A percentile compares a stretch with the other conserved stretches of the same genome.
These are phyloP conservation scores for Pouteria glomerata DNA, from an alignment of 148 eudicot species.

Conservation along the genomic window DNA sequence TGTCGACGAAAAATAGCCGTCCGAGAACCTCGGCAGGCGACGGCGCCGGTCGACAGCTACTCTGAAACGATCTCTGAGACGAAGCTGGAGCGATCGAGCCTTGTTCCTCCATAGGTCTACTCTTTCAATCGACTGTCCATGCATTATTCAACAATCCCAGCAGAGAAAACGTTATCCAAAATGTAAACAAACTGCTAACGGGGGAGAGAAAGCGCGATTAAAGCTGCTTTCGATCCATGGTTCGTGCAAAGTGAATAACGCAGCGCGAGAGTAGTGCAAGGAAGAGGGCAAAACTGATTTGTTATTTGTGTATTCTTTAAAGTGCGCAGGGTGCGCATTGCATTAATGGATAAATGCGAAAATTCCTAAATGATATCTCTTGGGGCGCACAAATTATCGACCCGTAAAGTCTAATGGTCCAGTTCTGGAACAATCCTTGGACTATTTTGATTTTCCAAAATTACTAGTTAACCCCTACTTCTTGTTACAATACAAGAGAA, in stretches of 20 bases:
- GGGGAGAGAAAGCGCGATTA: background rate
- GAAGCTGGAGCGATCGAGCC: constrained; percentile 40
- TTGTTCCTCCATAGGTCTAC: constrained; percentile 39
- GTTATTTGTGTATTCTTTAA: background rate
- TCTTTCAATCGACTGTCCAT: constrained; percentile 31
- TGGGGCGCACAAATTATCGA: too few species aligned
- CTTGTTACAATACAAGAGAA: too few species aligned
- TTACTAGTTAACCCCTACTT: too few species aligned
- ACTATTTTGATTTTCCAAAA: too few species aligned
- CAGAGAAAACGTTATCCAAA: background rate
- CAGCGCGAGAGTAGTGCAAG: constrained; percentile 4
- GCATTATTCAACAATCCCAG: background rate
- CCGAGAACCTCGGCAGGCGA: constrained; percentile 29
- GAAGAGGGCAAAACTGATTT: background rate
- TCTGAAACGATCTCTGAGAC: constrained; percentile 45
- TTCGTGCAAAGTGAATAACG: background rate
- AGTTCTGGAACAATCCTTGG: too few species aligned
- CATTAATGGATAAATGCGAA: too few species aligned
- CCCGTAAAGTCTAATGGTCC: too few species aligned
- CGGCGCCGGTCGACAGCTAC: constrained; percentile 53
- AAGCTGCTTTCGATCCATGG: constrained; percentile 1
- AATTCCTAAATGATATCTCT: too few species aligned
- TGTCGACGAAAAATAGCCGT: constrained; percentile 35
- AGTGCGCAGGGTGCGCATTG: constrained; percentile 2
- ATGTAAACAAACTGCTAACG: background rate